Evolutionary conservation across 768 basidiomycete species (phyloP), one percentile per base, ranked within the genome.

Genomic region (Suillus luteus): DNA sequence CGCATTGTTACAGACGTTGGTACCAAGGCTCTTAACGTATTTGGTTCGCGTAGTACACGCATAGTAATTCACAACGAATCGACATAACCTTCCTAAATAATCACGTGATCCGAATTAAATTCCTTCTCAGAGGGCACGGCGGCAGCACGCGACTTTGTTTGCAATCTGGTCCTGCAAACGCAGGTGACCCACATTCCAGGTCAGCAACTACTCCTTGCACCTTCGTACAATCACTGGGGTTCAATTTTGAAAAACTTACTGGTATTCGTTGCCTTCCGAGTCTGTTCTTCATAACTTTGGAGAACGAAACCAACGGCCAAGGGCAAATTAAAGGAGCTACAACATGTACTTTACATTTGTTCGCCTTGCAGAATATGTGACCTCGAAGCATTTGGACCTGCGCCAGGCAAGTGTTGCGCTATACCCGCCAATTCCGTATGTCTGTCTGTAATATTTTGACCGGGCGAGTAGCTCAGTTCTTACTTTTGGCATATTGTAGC

Each of bases 371-470:
- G 68, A 69, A 31, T 88, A 86, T 17, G 75, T 87, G 0, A 79
- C 86, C 2, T 75, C 80, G n/a, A 80, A 80, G 31, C 85, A 87
- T 41, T 69, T 91, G 61, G 86, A 86, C 55, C 74, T 92, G 4
- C 78, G 75, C 22, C 85, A 87, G 72, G 83, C 89, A 1, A 89
- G 87, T 62, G 82, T 86, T 14, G 79, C 88, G 19, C 80, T 96
- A 27, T 83, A 92, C 38, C 93, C 92, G n/a, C 92, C 93, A 43
- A 81, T 90, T 67, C 92, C 93, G 93, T 93, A 74, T 63, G 88
- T 80, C 33, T 46, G 22, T 38, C 31, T 17, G 9, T 38, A 1
- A 54, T 35, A 22, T 40, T 15, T 59, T 64, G 55, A 58, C 33
- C 37, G 35, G 58, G 17, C 31, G 58, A 62, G 41, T n/a, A 35